A percentile compares a stretch with the other conserved stretches of the same genome.
Evolutionary conservation across 2,329 filamentous ascomycete species (phyloP).

Genomic region (Pseudogymnoascus sp.): DNA sequence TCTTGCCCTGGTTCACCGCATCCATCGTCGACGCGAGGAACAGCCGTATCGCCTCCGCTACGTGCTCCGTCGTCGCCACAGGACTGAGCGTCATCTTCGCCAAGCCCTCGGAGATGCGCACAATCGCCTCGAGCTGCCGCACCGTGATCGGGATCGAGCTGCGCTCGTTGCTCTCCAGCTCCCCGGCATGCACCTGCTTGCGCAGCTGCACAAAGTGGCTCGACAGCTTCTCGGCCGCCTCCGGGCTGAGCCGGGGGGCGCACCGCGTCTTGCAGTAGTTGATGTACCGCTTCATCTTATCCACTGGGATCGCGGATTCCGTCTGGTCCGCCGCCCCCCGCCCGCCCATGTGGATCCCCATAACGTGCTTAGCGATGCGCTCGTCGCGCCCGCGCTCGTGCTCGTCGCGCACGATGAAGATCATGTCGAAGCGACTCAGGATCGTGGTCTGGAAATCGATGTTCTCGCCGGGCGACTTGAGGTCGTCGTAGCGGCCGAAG

Average conservation of each 20-base stretch:
- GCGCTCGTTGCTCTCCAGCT: constrained; percentile 80
- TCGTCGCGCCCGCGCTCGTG: constrained; percentile 86
- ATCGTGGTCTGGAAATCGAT: constrained; percentile 99
- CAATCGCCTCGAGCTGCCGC: constrained; percentile 91
- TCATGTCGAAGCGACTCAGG: constrained; percentile 97
- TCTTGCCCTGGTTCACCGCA: constrained; percentile 82
- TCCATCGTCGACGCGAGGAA: constrained; percentile 98
- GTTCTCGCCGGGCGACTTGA: constrained; percentile 95
- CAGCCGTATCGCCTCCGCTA: constrained; percentile 92
- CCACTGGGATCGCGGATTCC: constrained; percentile 83
- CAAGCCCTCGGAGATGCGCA: constrained; percentile 92
- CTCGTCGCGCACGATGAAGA: constrained; percentile 96
- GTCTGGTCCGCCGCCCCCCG: constrained; percentile 71
- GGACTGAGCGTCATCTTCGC: constrained; percentile 84
- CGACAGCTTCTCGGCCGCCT: constrained; percentile 90
- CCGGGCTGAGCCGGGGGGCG: constrained; percentile 79
- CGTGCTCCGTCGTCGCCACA: constrained; percentile 80
- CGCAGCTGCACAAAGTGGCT: constrained; percentile 97
- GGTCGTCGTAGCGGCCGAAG: constrained; percentile 94
- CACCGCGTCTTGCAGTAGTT: constrained; percentile 96
- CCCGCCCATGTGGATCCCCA: constrained; percentile 92
- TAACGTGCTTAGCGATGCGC: constrained; percentile 91
- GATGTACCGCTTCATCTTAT: constrained; percentile 96
- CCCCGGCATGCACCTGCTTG: constrained; percentile 83
- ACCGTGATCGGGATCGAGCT: constrained; percentile 96